Base-by-base conservation (phyloP, 805 yeast genomes). In the Saturnispora hagleri region DNA sequence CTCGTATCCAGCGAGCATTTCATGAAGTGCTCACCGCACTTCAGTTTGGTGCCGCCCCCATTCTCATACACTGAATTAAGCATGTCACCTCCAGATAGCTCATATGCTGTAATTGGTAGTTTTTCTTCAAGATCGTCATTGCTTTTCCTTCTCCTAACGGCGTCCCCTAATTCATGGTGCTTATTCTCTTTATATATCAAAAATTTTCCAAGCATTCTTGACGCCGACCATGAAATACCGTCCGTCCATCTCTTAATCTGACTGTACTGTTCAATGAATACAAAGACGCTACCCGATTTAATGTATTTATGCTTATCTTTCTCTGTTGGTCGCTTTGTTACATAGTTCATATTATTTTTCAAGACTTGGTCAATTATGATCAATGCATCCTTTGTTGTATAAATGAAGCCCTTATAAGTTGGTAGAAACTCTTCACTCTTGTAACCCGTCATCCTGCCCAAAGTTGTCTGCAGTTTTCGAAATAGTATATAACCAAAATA, bases 161-260 rank as follows among this genome's bases (percentile, higher is more conserved):
- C 27, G 6, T 27, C 46, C 8, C 20, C 46, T 7, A 36, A 26
- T 10, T 43, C 75, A 34, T 64, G 62, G 13, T 71, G 58, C 0
- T 77, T 73, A 55, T 60, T 59, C 40, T 89, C 95, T 27, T 95
- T 77, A 66, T 90, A 90, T 10, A 90, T 82, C 34, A 90, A 70
- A 60, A 90, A 90, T 53, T 93, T 74, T 5, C 96, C 96, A 27
- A 89, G 73, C 40, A 90, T 89, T 47, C 97, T 73, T 2, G 95
- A 84, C 0, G 97, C 96, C 2, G 90, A 81, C 98, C 98, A 90
- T 13, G 90, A 73, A 13, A 87, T 79, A n/a, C 97, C 96, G 62
- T 90, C 98, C 1, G 98, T 90, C 98, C 98, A 90, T 53, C 98
- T 74, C 63, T 86, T 86, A 54, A 90, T 89, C 3, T 91, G 89